Evolutionary conservation across 257 asterid genomes (phyloP).

Genomic region (Ophiorrhiza pumila): DNA sequence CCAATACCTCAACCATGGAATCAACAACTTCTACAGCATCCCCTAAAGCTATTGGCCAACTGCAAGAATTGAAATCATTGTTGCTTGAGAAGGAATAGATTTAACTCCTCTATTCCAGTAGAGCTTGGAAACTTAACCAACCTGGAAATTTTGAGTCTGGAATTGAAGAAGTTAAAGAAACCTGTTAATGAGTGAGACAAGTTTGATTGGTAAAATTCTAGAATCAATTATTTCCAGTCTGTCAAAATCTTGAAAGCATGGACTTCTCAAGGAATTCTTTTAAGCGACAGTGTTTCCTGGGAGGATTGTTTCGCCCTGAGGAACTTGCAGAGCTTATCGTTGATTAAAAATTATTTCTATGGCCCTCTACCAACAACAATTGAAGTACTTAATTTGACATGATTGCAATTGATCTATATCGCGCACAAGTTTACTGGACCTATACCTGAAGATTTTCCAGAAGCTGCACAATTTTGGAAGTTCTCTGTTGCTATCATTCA

Average conservation of each 20-base stretch:
- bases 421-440: conserved; percentile 42
- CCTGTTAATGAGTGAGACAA: conserved; percentile 42
- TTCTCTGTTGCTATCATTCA: conserved; percentile 36
- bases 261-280: conserved; percentile 33
- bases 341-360: conserved; percentile 41
- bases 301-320: conserved; percentile 41
- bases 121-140: conserved; percentile 59
- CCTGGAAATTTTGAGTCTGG: conserved; percentile 46
- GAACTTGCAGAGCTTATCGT: conserved; percentile 41
- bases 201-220: conserved; percentile 43
- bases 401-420: conserved; percentile 45
- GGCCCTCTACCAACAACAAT: conserved; percentile 54
- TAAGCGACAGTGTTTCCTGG: conserved; percentile 28
- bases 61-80: conserved; percentile 36
- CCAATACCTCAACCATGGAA: conserved; percentile 41
- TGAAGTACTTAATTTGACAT: conserved; percentile 31
- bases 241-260: conserved; percentile 36
- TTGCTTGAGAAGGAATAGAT: conserved; percentile 33
- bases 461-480: conserved; percentile 38
- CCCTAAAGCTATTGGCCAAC: conserved; percentile 56
- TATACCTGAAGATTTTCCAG: conserved; percentile 59
- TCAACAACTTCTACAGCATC: conserved; percentile 68
- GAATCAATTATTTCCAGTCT: conserved; percentile 24
- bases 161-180: conserved; percentile 37
- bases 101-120: conserved; percentile 45